Evolutionary conservation across 2,329 filamentous ascomycete species (phyloP).

Genomic region (Fulvia fulva): DNA sequence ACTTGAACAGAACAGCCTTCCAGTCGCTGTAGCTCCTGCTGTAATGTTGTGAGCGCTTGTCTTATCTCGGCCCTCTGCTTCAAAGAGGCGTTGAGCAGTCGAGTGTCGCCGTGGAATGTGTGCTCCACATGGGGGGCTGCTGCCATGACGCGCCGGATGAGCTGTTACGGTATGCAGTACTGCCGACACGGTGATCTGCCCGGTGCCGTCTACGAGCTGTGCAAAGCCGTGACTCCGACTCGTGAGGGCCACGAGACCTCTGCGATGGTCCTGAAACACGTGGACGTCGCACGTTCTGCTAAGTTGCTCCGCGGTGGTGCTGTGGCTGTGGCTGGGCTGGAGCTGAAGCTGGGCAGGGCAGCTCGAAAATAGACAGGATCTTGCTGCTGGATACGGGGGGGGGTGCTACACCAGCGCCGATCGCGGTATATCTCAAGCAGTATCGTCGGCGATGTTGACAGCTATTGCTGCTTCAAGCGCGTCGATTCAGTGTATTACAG

Average conservation of each 20-base stretch:
- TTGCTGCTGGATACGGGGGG: background rate
- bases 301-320: background rate
- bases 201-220: background rate
- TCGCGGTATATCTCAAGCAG: background rate
- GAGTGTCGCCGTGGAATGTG: slow-evolving; percentile 24
- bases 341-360: background rate
- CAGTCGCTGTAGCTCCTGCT: slow-evolving; percentile 18
- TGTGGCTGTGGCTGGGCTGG: background rate
- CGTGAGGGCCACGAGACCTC: background rate
- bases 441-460: background rate
- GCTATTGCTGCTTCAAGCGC: background rate
- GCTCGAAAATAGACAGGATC: background rate
- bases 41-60: slow-evolving; percentile 18
- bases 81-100: slow-evolving; percentile 21
- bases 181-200: background rate
- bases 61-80: slow-evolving; percentile 21
- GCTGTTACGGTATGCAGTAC: background rate
- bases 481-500: background rate
- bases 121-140: slow-evolving; percentile 18
- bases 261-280: slow-evolving; percentile 2
- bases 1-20: slow-evolving; percentile 20
- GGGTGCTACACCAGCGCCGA: background rate
- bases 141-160: slow-evolving; percentile 6
- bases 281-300: background rate
- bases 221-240: background rate